These are phyloP conservation scores for Colletotrichum sp. DNA, from an alignment of 2,329 filamentous ascomycete species.

Conservation along the genomic window DNA sequence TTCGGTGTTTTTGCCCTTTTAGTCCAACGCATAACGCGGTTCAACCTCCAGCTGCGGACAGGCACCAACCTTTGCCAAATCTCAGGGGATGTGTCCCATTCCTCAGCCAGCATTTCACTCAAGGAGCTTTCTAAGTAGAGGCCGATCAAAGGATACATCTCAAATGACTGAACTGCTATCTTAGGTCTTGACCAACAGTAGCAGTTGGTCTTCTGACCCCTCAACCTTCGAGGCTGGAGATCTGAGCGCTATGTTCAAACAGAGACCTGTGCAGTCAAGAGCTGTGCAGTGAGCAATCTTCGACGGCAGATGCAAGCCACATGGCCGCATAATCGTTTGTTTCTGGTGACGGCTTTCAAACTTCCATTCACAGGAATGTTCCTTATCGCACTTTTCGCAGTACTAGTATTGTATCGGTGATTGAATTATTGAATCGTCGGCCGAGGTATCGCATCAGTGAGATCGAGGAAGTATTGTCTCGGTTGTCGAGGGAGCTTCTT, in stretches of 20 bases:
- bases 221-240: background rate
- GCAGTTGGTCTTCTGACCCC: background rate
- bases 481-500: no score
- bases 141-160: background rate
- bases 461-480: no score
- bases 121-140: background rate
- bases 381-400: background rate
- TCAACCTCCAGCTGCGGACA: background rate
- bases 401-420: background rate
- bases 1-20: background rate
- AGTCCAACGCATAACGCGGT: background rate
- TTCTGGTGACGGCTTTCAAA: background rate
- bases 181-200: background rate
- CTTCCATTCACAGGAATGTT: background rate
- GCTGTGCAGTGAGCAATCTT: background rate
- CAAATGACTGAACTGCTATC: background rate
- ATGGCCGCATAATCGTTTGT: background rate
- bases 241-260: background rate
- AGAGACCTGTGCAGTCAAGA: background rate
- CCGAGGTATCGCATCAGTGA: no score
- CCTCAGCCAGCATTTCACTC: background rate
- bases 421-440: background rate
- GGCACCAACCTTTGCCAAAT: background rate
- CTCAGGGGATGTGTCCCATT: background rate
- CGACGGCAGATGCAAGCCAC: background rate